These are phyloP conservation scores for Colletotrichum magnum DNA, from an alignment of 2,329 filamentous ascomycete genomes.

Conservation along the genomic window DNA sequence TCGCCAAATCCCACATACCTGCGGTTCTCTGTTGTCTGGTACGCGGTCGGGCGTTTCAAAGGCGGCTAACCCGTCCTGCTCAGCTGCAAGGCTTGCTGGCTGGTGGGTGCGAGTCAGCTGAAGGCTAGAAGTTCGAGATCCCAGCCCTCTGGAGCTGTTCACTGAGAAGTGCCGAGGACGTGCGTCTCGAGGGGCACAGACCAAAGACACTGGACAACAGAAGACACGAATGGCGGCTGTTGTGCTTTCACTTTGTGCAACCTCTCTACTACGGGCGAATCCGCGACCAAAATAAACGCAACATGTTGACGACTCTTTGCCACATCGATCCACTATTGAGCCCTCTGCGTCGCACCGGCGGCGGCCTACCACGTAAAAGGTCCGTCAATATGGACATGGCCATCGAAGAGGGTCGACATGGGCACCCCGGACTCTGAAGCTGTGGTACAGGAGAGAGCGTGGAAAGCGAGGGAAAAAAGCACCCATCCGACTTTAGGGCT, in stretches of 20 bases:
- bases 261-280: background rate
- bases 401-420: conserved; percentile 7
- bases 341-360: conserved; percentile 1
- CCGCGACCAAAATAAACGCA: conserved; percentile 23
- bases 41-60: conserved; percentile 24
- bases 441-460: background rate
- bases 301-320: conserved; percentile 29
- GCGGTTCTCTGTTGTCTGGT: conserved; percentile 10
- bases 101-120: conserved; percentile 13
- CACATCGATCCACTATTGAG: conserved; percentile 20
- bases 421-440: conserved; percentile 11
- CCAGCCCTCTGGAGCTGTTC: conserved; percentile 16
- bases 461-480: conserved; percentile 3
- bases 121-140: background rate
- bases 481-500: conserved; percentile 34
- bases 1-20: background rate
- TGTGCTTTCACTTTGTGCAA: conserved; percentile 12
- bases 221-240: background rate
- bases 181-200: conserved; percentile 20
- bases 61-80: conserved; percentile 10
- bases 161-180: conserved; percentile 25
- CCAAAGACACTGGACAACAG: conserved; percentile 2
- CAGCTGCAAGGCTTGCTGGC: conserved; percentile 18
- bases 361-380: background rate
- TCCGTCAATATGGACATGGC: conserved; percentile 9